Evolutionary conservation across 2,329 filamentous ascomycete genomes (phyloP).

Genomic region (Aspergillus versicolor): DNA sequence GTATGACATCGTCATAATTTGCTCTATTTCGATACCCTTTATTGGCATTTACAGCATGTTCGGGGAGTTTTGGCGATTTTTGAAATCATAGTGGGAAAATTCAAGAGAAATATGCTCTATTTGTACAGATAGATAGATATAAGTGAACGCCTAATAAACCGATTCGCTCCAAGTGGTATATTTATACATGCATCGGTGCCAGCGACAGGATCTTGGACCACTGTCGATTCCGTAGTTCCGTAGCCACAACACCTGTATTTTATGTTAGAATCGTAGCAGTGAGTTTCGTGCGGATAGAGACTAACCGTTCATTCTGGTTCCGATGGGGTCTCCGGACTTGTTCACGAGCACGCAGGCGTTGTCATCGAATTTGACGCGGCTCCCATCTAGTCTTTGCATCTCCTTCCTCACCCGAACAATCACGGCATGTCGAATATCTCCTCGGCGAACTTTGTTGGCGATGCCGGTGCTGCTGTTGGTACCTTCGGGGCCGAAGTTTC

Average conservation of each 20-base stretch:
- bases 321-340: slow-evolving; percentile 93
- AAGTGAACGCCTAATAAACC: slow-evolving; percentile 17
- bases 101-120: slow-evolving; percentile 24
- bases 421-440: slow-evolving; percentile 94
- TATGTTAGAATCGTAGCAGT: slow-evolving; percentile 19
- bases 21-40: slow-evolving; percentile 15
- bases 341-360: slow-evolving; percentile 98
- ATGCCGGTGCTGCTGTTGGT: slow-evolving; percentile 71
- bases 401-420: slow-evolving; percentile 90
- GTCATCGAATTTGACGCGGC: slow-evolving; percentile 90
- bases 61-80: slow-evolving; percentile 24
- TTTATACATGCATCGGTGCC: slow-evolving; percentile 76
- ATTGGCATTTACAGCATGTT: slow-evolving; percentile 18
- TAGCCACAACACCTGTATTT: slow-evolving; percentile 73
- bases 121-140: slow-evolving; percentile 30
- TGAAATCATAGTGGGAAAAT: slow-evolving; percentile 1
- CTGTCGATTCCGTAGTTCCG: slow-evolving; percentile 84
- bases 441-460: slow-evolving; percentile 91
- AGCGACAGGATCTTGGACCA: slow-evolving; percentile 98
- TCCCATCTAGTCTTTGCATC: slow-evolving; percentile 82
- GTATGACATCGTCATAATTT: slow-evolving; percentile 20
- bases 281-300: slow-evolving; percentile 7
- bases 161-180: slow-evolving; percentile 34
- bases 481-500: slow-evolving; percentile 69
- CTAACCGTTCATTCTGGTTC: slow-evolving; percentile 79